A percentile compares a stretch with the other conserved stretches of the same genome.
These are phyloP conservation scores for Neonothopanus nambi DNA, from an alignment of 1,284 basidiomycete species.

Conservation along the genomic window DNA sequence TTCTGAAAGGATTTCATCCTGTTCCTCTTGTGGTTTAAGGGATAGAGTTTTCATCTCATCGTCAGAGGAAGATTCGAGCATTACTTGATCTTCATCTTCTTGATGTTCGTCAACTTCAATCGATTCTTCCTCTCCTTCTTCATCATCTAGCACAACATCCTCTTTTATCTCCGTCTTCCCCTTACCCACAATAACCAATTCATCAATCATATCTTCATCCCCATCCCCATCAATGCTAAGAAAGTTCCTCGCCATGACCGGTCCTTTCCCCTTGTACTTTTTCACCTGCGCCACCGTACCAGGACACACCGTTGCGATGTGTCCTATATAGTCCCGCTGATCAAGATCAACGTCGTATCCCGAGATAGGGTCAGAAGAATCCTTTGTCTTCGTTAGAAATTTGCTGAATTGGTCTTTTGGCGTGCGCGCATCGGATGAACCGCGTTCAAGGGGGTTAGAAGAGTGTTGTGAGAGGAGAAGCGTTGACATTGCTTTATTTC, in stretches of 20 bases:
- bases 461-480: constrained; percentile 68
- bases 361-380: constrained; percentile 44
- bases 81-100: constrained; percentile 25
- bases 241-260: constrained; percentile 16
- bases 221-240: constrained; percentile 52
- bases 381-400: constrained; percentile 36
- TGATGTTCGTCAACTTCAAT: constrained; percentile 35
- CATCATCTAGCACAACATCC: constrained; percentile 29
- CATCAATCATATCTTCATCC: constrained; percentile 46
- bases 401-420: constrained; percentile 44
- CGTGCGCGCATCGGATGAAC: constrained; percentile 59
- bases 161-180: constrained; percentile 23
- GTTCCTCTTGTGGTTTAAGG: constrained; percentile 67
- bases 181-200: constrained; percentile 33
- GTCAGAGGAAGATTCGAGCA: constrained; percentile 11
- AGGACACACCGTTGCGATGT: constrained; percentile 47
- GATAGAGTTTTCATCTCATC: constrained; percentile 53
- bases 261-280: constrained; percentile 4
- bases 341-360: constrained; percentile 43
- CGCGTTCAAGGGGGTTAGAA: constrained; percentile 74
- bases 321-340: constrained; percentile 51
- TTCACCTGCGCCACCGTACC: constrained; percentile 17
- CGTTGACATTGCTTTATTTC: constrained; percentile 25
- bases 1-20: constrained; percentile 73
- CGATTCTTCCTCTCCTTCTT: constrained; percentile 30